Evolutionary conservation across 1,284 basidiomycete species (phyloP).

Genomic region (Trichosporon faecale): DNA sequence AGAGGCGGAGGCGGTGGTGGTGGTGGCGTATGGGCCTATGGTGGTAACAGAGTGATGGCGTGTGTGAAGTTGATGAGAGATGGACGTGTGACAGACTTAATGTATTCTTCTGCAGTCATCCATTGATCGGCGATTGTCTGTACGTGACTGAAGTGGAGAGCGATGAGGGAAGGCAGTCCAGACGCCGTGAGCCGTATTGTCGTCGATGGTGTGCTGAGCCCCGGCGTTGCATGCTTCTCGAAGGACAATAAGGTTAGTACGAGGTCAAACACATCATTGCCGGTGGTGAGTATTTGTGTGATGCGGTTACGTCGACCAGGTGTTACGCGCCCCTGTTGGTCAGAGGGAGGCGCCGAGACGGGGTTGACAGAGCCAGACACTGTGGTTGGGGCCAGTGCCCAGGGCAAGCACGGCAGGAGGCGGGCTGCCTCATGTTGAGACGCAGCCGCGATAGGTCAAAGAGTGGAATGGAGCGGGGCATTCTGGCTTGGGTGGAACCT

Average conservation of each 20-base stretch:
- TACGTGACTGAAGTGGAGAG: background rate
- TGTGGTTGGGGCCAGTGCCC: background rate
- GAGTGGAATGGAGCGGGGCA: background rate
- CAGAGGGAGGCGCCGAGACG: background rate
- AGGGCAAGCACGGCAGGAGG: background rate
- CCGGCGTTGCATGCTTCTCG: background rate
- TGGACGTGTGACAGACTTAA: background rate
- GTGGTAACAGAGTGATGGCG: background rate
- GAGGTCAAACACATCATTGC: slow-evolving; percentile 5
- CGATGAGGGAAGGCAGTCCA: background rate
- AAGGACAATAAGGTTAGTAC: background rate
- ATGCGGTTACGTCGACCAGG: background rate
- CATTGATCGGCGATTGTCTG: background rate
- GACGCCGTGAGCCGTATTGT: background rate
- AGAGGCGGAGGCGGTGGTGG: background rate
- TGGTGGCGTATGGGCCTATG: background rate
- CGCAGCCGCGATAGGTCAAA: background rate
- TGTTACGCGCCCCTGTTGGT: background rate
- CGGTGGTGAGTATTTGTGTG: background rate
- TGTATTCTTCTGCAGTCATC: background rate
- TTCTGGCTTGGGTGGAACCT: background rate
- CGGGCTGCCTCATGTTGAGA: slow-evolving; percentile 1
- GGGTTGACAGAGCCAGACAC: background rate
- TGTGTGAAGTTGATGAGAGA: background rate
- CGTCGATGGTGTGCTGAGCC: background rate